These are phyloP conservation scores for Hericium erinaceus DNA, from an alignment of 768 basidiomycete genomes.

Conservation along the genomic window DNA sequence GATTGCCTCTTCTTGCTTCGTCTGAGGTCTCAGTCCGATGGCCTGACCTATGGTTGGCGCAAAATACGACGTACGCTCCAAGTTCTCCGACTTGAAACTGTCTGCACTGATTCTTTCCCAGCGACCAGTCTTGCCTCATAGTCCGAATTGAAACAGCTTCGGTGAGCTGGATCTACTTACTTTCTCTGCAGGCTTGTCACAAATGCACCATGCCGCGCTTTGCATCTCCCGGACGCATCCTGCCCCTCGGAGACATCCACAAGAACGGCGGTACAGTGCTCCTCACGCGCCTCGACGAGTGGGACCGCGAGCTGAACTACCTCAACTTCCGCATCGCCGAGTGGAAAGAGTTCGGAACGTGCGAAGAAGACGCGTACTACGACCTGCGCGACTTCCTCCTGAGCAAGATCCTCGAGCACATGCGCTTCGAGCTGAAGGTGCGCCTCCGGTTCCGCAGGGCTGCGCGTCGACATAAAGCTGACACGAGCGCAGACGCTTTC, in stretches of 20 bases:
- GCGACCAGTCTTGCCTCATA: neutral
- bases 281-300: constrained; percentile 10
- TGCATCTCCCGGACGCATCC: too few relatives aligned
- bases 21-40: neutral
- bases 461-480: neutral
- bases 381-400: constrained; percentile 9
- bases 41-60: neutral
- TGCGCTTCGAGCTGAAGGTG: constrained; percentile 13
- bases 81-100: neutral
- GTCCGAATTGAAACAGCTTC: neutral
- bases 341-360: constrained; percentile 9
- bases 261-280: constrained; percentile 7
- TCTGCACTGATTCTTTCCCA: neutral
- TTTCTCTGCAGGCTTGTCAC: too few relatives aligned
- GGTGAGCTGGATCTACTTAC: too few relatives aligned
- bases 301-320: constrained; percentile 14
- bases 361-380: constrained; percentile 10
- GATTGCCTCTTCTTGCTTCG: neutral
- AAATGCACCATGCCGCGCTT: too few relatives aligned
- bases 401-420: constrained; percentile 6
- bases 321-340: constrained; percentile 13
- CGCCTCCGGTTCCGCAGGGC: neutral
- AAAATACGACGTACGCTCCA: neutral
- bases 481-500: constrained; percentile 6
- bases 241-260: constrained; percentile 3